These are phyloP conservation scores for Ehretia macrophylla DNA, from an alignment of 257 asterid genomes.

Conservation along the genomic window DNA sequence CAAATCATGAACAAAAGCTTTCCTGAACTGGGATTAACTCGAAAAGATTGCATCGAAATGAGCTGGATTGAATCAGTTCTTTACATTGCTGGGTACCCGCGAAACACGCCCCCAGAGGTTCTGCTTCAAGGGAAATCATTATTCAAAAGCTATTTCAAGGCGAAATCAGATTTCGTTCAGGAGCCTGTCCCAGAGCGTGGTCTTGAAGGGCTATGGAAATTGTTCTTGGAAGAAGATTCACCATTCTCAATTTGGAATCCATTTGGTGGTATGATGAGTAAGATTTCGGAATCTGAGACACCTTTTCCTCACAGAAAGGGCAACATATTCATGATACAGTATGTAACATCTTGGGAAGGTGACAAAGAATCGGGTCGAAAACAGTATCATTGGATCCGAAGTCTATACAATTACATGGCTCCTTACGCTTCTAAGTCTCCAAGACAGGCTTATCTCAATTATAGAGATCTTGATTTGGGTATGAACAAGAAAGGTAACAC, in stretches of 20 bases:
- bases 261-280: constrained; percentile 36
- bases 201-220: constrained; percentile 28
- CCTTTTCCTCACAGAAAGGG: constrained; percentile 45
- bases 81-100: constrained; percentile 7
- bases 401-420: constrained; percentile 26
- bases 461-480: constrained; percentile 18
- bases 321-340: constrained; percentile 33
- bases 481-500: constrained; percentile 1
- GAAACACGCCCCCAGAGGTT: constrained; percentile 1
- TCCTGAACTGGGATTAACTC: constrained; percentile 14
- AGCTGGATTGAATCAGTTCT: constrained; percentile 15
- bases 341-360: constrained; percentile 25
- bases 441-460: constrained; percentile 24
- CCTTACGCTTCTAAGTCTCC: constrained; percentile 39
- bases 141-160: constrained; percentile 23
- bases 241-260: constrained; percentile 9
- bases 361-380: constrained; percentile 12
- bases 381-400: constrained; percentile 33
- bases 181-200: constrained; percentile 24
- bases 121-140: constrained; percentile 11
- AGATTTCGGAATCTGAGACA: constrained; percentile 22
- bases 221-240: background rate
- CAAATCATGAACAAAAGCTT: constrained; percentile 3
- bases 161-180: constrained; percentile 35
- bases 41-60: constrained; percentile 14